Base-by-base conservation (phyloP, 768 basidiomycete genomes). In the Hericium erinaceus region DNA sequence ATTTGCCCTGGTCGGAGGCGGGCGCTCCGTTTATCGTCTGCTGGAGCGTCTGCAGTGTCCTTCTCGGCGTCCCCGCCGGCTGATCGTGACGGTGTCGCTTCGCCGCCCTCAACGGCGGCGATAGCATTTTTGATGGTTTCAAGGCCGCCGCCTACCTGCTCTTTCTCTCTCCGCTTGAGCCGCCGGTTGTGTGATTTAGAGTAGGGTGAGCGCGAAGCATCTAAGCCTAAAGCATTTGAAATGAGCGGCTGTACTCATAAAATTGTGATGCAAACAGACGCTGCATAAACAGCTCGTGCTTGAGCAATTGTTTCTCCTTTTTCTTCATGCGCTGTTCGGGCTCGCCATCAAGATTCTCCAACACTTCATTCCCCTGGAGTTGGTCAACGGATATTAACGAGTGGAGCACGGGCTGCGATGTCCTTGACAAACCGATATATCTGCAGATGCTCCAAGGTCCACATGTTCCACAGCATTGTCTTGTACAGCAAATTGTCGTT, bases 161-260 rank as follows among this genome's bases (percentile, higher is more conserved):
- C 71, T 39, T 77, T 83, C 52, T 78, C 82, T 65, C 82, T 88
- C 63, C 82, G 82, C 66, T 88, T 89, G 65, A 85, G 64, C 33
- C 89, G 81, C 22, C 87, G 80, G 48, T 71, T 73, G 65, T 90
- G 89, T 18, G 82, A 85, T 69, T 84, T 90, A 0, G 89, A 90
- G 65, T 86, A 83, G 18, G 82, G 81, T 0, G 75, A 70, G 40
- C 69, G 71, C 6, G 75, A 73, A 3, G 74, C 69, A 58, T 77
- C 80, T 48, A 90, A 69, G 7, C 74, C 82, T 83, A 20, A 13
- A 0, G 16, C 24, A 33, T 20, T 33, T 33, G 18, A 24, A 46
- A 48, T 39, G n/a, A 52, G 51, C 44, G 52, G 41, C 40, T 6
- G 22, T 24, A 26, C 39, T 48, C 46, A 41, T n/a, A n/a, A 52